Conservation (phyloP, 768 basidiomycete species). For the Lactifluus pinguis region DNA sequence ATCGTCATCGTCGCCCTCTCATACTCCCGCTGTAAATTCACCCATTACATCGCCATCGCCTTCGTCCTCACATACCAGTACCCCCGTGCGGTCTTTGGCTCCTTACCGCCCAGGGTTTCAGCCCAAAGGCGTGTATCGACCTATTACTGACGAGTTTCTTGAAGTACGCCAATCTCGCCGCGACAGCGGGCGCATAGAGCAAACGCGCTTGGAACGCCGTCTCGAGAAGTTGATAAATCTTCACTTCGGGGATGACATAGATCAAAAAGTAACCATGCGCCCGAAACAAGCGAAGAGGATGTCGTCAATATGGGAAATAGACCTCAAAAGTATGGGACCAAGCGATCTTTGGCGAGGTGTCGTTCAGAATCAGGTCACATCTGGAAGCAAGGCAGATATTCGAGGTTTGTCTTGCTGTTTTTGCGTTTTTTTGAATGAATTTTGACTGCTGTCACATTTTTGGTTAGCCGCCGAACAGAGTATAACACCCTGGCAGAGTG, state of each 20-base stretch:
- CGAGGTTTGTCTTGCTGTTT: conserved; percentile 41
- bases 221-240: conserved; percentile 79
- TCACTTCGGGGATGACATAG: conserved; percentile 43
- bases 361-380: conserved; percentile 33
- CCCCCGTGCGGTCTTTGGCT: conserved; percentile 28
- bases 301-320: conserved; percentile 70
- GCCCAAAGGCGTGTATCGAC: conserved; percentile 74
- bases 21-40: conserved; percentile 17
- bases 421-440: not conserved
- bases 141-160: conserved; percentile 76
- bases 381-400: conserved; percentile 49
- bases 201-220: conserved; percentile 74
- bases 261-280: conserved; percentile 13
- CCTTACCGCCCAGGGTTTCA: conserved; percentile 92
- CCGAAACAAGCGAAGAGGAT: conserved; percentile 32
- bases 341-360: conserved; percentile 65
- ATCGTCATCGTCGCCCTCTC: conserved; percentile 20
- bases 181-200: conserved; percentile 57
- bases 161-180: conserved; percentile 32
- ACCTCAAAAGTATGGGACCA: conserved; percentile 53
- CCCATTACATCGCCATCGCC: conserved; percentile 21
- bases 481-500: conserved; percentile 94
- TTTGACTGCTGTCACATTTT: not conserved
- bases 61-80: conserved; percentile 9
- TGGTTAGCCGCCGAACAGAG: conserved; percentile 69